Base-by-base conservation (phyloP, 306 rosid species). In the Pyrus betulifolia region DNA sequence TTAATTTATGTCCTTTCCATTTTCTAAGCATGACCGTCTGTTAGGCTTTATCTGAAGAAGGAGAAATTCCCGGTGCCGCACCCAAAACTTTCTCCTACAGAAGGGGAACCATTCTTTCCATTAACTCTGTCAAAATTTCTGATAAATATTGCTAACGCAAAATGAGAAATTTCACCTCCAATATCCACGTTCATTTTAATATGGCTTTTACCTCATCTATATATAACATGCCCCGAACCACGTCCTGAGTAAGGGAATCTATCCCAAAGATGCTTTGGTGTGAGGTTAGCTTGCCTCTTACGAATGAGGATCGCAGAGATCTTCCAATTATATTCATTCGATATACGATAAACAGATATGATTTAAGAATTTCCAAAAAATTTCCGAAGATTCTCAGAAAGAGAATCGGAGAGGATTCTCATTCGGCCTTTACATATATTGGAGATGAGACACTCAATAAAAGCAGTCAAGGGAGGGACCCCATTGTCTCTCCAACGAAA, bases 311-410 rank as follows among this genome's bases (percentile, higher is more conserved):
- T 38, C 0, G 0, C 0, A 0, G 0, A 1, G 2, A 38, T 38
- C 0, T 38, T 38, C 9, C 0, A 38, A 38, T 38, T 0, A 38
- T 8, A 38, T 38, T 0, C 0, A 0, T 38, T 38, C 0, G 2
- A 35, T 7, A 38, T 7, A 38, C 42, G 9, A 38, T 38, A 0
- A 38, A 38, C 2, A 0, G 0, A 38, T 38, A 0, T 38, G 0
- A 7, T 38, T 7, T 7, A 0, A 38, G 2, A 0, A 38, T 38
- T 35, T 38, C 0, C 0, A 0, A 1, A 38, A n/a, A n/a, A n/a
- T n/a, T n/a, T n/a, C n/a, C n/a, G n/a, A n/a, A n/a, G n/a, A 38
- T 38, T 35, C 0, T 1, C 2, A 35, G 0, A 35, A 35, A 6
- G 0, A 35, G 0, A 0, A 35, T 6, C 10, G 8, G 8, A 35